Conservation (phyloP, 73 alveolate species). For the Paraurostyla sp. region DNA sequence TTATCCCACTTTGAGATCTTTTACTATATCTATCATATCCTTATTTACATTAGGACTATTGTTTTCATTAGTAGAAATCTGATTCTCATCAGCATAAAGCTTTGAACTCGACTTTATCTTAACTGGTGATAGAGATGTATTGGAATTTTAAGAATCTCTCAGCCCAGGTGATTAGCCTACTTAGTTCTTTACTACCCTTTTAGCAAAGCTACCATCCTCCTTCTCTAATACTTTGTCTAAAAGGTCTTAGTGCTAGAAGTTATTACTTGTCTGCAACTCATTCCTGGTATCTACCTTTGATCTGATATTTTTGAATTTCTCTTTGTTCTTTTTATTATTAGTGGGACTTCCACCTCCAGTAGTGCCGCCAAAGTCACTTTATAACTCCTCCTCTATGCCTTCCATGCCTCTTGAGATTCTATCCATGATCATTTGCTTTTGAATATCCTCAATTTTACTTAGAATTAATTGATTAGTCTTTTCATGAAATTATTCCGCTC, state of each 20-base stretch:
- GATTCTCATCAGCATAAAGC: too few relatives aligned
- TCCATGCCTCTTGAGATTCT: neutral
- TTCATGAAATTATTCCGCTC: neutral
- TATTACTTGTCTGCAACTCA: neutral
- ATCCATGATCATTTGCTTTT: neutral
- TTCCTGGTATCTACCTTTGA: slow-evolving; percentile 25
- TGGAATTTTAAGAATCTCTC: neutral
- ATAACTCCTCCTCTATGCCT: neutral
- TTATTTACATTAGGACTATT: too few relatives aligned
- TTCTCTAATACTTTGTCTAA: slow-evolving; percentile 12
- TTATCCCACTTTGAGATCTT: too few relatives aligned
- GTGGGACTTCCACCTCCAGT: neutral
- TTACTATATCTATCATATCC: too few relatives aligned
- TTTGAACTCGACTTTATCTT: too few relatives aligned
- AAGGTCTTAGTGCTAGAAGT: neutral
- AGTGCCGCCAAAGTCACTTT: neutral
- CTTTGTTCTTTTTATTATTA: neutral
- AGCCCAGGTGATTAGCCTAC: neutral
- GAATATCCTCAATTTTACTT: neutral
- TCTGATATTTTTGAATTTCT: neutral
- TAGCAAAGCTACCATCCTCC: neutral
- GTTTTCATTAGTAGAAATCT: too few relatives aligned
- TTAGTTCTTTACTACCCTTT: too few relatives aligned
- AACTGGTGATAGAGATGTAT: too few relatives aligned
- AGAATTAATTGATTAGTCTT: neutral